phyloP scores from a whole-genome alignment of 805 yeast species.

The Saturnispora halmiae region DNA sequence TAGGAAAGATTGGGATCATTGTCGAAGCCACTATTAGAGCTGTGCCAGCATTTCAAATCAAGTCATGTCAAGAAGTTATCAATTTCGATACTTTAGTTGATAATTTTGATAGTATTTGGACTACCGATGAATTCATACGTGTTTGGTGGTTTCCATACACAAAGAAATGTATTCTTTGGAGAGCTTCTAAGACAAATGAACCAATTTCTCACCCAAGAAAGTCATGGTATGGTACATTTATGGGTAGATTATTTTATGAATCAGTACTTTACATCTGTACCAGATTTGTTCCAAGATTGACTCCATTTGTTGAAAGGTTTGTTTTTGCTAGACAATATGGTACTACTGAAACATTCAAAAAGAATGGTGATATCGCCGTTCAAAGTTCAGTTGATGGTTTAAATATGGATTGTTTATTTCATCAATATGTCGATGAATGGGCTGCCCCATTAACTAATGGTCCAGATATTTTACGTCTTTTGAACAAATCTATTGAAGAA shows the following conservation, averaged over 20 bases:
- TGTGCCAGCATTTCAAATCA: conserved; percentile 75
- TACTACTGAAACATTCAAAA: conserved; percentile 51
- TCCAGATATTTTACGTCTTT: conserved; percentile 54
- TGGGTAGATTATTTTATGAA: conserved; percentile 78
- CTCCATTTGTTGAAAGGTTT: conserved; percentile 79
- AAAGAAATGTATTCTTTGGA: conserved; percentile 79
- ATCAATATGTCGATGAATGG: conserved; percentile 96
- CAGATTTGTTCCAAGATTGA: conserved; percentile 58
- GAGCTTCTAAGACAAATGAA: conserved; percentile 69
- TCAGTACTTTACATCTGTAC: conserved; percentile 71
- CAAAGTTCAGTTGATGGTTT: conserved; percentile 78
- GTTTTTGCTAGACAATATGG: conserved; percentile 84
- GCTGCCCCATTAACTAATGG: conserved; percentile 83
- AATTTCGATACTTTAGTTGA: conserved; percentile 61
- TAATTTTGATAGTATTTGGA: conserved; percentile 76
- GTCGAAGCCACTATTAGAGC: conserved; percentile 77
- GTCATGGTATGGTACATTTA: conserved; percentile 77
- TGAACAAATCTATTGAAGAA: conserved; percentile 49
- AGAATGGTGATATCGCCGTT: conserved; percentile 49
- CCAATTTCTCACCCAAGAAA: conserved; percentile 53
- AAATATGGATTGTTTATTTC: conserved; percentile 91
- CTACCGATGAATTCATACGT: conserved; percentile 81
- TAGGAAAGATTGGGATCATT: conserved; percentile 89
- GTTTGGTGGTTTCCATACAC: conserved; percentile 98
- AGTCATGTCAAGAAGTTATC: conserved; percentile 74